These are phyloP conservation scores for Phytophthora niederhauseri DNA, from an alignment of 352 stramenopile genomes.

Conservation along the genomic window DNA sequence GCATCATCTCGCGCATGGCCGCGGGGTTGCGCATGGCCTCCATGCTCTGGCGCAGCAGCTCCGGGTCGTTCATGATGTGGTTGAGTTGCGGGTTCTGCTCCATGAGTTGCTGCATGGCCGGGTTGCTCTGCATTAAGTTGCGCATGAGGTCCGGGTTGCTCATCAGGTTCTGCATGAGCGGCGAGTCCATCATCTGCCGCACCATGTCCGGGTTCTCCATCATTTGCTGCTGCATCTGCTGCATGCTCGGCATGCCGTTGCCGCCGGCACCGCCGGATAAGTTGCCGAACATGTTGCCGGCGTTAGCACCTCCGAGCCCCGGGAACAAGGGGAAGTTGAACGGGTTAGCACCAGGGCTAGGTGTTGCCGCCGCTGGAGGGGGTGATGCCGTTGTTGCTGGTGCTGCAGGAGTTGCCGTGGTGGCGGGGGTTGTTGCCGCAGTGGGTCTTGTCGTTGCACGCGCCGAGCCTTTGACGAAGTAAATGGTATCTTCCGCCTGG, in stretches of 20 bases:
- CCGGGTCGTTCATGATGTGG: conserved; percentile 96
- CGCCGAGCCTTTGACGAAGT: conserved; percentile 81
- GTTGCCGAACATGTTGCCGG: conserved; percentile 64
- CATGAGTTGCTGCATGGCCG: conserved; percentile 95
- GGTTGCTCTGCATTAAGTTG: conserved; percentile 96
- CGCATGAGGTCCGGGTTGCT: conserved; percentile 97
- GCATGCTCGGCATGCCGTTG: conserved; percentile 63
- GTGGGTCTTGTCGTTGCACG: conserved; percentile 27
- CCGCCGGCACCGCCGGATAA: conserved; percentile 40
- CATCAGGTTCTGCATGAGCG: conserved; percentile 93
- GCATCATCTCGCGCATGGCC: conserved; percentile 97
- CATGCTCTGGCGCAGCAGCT: conserved; percentile 95
- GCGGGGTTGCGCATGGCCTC: conserved; percentile 97
- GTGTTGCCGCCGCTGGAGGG: conserved; percentile 16
- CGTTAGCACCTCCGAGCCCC: conserved; percentile 23
- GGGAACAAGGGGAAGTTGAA: conserved; percentile 65
- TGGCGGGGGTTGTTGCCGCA: conserved; percentile 16
- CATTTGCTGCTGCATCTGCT: conserved; percentile 89
- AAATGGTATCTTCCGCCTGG: conserved; percentile 80
- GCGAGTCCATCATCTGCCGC: conserved; percentile 89
- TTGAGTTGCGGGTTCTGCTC: conserved; percentile 96
- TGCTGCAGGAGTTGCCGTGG: conserved; percentile 20
- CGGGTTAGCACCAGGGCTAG: conserved; percentile 37
- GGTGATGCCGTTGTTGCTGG: conserved; percentile 19
- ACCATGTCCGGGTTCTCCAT: conserved; percentile 91